A percentile compares a stretch with the other conserved stretches of the same genome.
phyloP scores from a whole-genome alignment of 345 rosid genomes.

The Pugionium dolabratum region DNA sequence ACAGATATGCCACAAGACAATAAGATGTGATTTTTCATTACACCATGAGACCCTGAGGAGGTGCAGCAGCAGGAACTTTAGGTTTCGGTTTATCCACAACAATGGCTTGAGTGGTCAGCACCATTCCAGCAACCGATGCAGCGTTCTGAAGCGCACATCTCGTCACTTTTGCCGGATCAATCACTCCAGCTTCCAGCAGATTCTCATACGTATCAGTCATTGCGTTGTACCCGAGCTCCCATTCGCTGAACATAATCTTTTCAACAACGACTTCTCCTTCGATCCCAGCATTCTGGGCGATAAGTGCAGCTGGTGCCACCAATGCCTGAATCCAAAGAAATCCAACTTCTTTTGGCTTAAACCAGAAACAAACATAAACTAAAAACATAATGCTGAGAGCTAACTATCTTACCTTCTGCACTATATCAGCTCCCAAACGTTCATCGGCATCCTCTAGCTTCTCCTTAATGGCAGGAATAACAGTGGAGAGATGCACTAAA shows the following conservation, averaged over 20 bases:
- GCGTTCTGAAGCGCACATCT: constrained; percentile 94
- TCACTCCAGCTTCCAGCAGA: constrained; percentile 83
- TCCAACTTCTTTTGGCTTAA: not conserved
- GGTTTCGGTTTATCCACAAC: constrained; percentile 88
- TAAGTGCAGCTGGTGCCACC: constrained; percentile 82
- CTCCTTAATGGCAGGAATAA: constrained; percentile 75
- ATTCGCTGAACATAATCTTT: constrained; percentile 67
- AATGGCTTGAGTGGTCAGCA: constrained; percentile 94
- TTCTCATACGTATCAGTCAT: constrained; percentile 89
- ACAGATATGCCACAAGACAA: not conserved
- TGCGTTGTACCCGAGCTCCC: constrained; percentile 96
- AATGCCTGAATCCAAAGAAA: constrained; percentile 56
- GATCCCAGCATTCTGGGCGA: constrained; percentile 92
- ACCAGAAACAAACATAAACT: not conserved
- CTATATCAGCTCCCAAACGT: constrained; percentile 89
- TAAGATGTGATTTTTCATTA: constrained; percentile 29
- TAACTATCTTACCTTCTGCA: constrained; percentile 69
- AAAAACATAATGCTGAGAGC: not conserved
- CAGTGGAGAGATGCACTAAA: constrained; percentile 74
- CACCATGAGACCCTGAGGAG: constrained; percentile 65
- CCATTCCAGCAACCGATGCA: constrained; percentile 98
- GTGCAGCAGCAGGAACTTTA: constrained; percentile 54
- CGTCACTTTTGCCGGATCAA: constrained; percentile 93
- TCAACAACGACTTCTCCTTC: constrained; percentile 98
- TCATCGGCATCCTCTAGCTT: constrained; percentile 78